These are phyloP conservation scores for Aspergillus felis DNA, from an alignment of 2,329 filamentous ascomycete species.

Conservation along the genomic window DNA sequence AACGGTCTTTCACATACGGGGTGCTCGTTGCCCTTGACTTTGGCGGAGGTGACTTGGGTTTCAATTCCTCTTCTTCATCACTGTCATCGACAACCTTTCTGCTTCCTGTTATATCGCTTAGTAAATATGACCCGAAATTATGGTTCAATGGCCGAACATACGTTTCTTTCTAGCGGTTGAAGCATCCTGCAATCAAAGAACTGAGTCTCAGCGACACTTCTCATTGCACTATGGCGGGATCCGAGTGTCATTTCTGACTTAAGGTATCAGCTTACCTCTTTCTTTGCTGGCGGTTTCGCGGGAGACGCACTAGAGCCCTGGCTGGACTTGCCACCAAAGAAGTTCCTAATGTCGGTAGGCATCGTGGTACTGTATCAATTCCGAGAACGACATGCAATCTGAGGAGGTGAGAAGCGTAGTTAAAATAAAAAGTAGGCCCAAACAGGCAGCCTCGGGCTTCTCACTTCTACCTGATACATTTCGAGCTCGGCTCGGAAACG, in stretches of 20 bases:
- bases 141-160: slow-evolving; percentile 16
- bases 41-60: slow-evolving; percentile 33
- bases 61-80: slow-evolving; percentile 65
- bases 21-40: slow-evolving; percentile 41
- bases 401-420: slow-evolving; percentile 1
- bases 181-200: slow-evolving; percentile 19
- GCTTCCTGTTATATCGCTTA: slow-evolving; percentile 31
- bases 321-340: slow-evolving; percentile 76
- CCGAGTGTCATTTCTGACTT: background rate
- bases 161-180: slow-evolving; percentile 32
- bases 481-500: slow-evolving; percentile 18
- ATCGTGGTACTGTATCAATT: slow-evolving; percentile 45
- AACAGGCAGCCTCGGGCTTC: background rate
- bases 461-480: background rate
- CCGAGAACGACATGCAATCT: slow-evolving; percentile 1
- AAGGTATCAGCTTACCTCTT: slow-evolving; percentile 36
- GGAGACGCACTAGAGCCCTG: slow-evolving; percentile 49
- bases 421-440: background rate
- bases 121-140: background rate
- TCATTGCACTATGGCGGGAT: background rate
- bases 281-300: slow-evolving; percentile 42
- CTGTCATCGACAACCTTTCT: slow-evolving; percentile 78
- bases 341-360: slow-evolving; percentile 82
- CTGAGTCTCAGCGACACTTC: background rate
- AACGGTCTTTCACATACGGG: slow-evolving; percentile 42